These are phyloP conservation scores for Cryphonectria naterciae DNA, from an alignment of 2,329 filamentous ascomycete species.

Conservation along the genomic window DNA sequence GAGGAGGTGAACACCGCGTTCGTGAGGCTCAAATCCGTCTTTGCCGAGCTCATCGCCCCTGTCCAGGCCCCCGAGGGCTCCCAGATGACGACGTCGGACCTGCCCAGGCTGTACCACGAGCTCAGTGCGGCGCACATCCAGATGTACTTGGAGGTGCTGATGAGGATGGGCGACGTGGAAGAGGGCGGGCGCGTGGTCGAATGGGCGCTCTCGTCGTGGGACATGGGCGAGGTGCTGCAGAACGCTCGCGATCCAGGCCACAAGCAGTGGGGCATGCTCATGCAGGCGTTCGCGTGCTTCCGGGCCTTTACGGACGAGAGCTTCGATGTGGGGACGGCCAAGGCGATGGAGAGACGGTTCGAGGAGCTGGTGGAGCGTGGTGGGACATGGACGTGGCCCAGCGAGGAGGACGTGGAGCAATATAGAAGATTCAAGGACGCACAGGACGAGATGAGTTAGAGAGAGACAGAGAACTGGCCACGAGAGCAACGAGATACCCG, in stretches of 20 bases:
- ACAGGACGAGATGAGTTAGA: neutral
- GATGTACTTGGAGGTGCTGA: constrained; percentile 66
- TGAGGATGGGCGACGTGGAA: constrained; percentile 60
- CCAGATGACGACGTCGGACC: neutral
- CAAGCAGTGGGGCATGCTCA: constrained; percentile 39
- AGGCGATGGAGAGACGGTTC: constrained; percentile 37
- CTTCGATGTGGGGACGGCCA: constrained; percentile 40
- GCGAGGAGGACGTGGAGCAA: constrained; percentile 40
- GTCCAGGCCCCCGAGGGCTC: constrained; percentile 32
- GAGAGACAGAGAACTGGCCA: neutral
- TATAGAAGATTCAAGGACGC: constrained; percentile 36
- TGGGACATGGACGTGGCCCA: constrained; percentile 44
- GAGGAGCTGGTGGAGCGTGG: constrained; percentile 34
- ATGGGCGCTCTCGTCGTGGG: constrained; percentile 61
- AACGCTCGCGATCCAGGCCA: constrained; percentile 44
- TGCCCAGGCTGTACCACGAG: constrained; percentile 42
- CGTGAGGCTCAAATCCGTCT: constrained; percentile 26
- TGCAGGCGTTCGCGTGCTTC: constrained; percentile 43
- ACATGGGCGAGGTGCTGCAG: constrained; percentile 38
- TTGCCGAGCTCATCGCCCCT: constrained; percentile 36
- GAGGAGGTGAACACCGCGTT: constrained; percentile 28
- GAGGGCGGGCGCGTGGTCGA: constrained; percentile 60
- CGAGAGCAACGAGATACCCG: neutral
- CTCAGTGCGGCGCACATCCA: constrained; percentile 56
- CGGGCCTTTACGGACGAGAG: constrained; percentile 50